phyloP scores from a whole-genome alignment of 23 red algal species.

The Gracilaria vermiculophylla region DNA sequence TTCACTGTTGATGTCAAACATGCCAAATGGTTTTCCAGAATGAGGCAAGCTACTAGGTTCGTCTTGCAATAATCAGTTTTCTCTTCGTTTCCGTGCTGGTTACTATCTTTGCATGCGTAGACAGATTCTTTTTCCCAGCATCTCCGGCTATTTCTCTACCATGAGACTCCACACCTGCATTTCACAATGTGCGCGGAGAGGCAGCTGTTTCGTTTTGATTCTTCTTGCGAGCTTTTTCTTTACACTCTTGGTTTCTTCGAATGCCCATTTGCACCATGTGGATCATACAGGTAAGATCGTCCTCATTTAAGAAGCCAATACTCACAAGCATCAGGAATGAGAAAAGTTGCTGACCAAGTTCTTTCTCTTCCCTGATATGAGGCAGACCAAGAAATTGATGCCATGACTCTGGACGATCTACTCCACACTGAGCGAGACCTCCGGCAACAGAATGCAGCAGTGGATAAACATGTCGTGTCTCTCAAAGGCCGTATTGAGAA shows the following conservation, averaged over 20 bases:
- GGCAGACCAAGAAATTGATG: constrained; percentile 53
- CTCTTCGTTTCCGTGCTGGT: background rate
- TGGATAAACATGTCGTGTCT: constrained; percentile 56
- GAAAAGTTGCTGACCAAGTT: background rate
- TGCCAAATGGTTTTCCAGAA: background rate
- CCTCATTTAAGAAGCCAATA: background rate
- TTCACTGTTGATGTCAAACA: background rate
- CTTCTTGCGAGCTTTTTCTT: background rate
- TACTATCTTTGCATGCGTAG: background rate
- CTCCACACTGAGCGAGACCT: constrained; percentile 57
- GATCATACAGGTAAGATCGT: constrained; percentile 50
- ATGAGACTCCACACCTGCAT: background rate
- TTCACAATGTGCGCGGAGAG: background rate
- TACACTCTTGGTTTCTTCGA: background rate
- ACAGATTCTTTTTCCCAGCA: background rate
- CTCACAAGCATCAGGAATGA: background rate
- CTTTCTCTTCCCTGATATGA: background rate
- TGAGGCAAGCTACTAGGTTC: background rate
- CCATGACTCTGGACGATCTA: constrained; percentile 42
- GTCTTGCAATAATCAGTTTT: background rate
- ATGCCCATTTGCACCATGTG: constrained; percentile 40
- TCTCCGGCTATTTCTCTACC: background rate
- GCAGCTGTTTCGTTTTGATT: background rate
- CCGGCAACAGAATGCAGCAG: constrained; percentile 55
- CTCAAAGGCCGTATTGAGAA: constrained; percentile 50